A percentile compares a stretch with the other conserved stretches of the same genome.
Evolutionary conservation across 805 yeast genomes (phyloP).

Genomic region (Suhomyces sp.): DNA sequence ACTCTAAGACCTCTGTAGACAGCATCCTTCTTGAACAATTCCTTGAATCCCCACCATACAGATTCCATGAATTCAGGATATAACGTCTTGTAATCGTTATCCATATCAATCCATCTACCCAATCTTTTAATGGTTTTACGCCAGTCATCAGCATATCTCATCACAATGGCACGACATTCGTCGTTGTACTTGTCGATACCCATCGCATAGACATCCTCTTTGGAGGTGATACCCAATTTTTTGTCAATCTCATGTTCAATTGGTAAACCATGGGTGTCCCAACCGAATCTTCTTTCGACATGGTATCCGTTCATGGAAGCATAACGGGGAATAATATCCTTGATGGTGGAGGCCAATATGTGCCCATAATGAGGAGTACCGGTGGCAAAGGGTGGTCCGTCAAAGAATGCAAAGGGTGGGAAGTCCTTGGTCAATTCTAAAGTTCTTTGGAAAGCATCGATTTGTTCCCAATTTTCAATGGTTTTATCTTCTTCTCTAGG

Average conservation of each 20-base stretch:
- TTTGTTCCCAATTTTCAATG: slow-evolving; percentile 78
- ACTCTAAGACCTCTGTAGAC: slow-evolving; percentile 96
- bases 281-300: slow-evolving; percentile 97
- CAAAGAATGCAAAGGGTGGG: slow-evolving; percentile 90
- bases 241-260: slow-evolving; percentile 99
- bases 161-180: slow-evolving; percentile 95
- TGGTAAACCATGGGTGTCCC: slow-evolving; percentile 99
- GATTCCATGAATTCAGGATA: slow-evolving; percentile 97
- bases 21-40: slow-evolving; percentile 77
- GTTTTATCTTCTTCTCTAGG: slow-evolving; percentile 88
- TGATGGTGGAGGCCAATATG: slow-evolving; percentile 92
- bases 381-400: slow-evolving; percentile 99
- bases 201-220: slow-evolving; percentile 89
- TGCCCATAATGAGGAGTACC: slow-evolving; percentile 99
- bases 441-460: slow-evolving; percentile 91
- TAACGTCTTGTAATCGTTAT: slow-evolving; percentile 95
- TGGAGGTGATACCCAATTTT: slow-evolving; percentile 88
- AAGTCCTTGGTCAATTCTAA: slow-evolving; percentile 78
- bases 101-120: slow-evolving; percentile 99
- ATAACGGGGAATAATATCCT: slow-evolving; percentile 95
- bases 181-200: slow-evolving; percentile 93
- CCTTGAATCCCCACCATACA: slow-evolving; percentile 98
- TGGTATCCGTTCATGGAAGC: slow-evolving; percentile 97
- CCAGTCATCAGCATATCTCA: slow-evolving; percentile 97
- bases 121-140: slow-evolving; percentile 86